These are phyloP conservation scores for Chalciporus chontae DNA, from an alignment of 768 basidiomycete species.

Conservation along the genomic window DNA sequence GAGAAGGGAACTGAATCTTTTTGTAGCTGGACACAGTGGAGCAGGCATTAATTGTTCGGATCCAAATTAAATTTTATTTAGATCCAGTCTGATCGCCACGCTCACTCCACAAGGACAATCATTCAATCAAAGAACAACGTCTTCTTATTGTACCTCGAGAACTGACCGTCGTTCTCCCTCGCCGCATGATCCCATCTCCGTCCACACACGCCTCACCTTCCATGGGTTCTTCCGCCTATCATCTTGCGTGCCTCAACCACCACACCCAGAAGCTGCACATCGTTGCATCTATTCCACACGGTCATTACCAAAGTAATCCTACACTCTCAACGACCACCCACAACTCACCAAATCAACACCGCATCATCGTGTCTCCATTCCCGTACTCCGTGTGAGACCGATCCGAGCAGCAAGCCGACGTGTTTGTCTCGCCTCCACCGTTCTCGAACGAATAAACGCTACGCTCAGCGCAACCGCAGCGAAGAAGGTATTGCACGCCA, in stretches of 20 bases:
- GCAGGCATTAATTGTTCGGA: neutral
- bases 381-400: conserved; percentile 51
- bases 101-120: too few species aligned
- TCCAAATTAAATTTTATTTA: neutral
- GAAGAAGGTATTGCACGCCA: conserved; percentile 79
- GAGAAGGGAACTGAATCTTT: neutral
- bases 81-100: too few species aligned
- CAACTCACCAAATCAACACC: conserved; percentile 3
- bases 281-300: conserved; percentile 1
- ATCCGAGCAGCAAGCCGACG: conserved; percentile 84
- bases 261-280: neutral
- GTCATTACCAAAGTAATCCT: conserved; percentile 3
- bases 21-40: neutral
- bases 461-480: conserved; percentile 61
- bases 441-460: conserved; percentile 64
- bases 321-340: neutral
- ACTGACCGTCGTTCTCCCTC: too few species aligned
- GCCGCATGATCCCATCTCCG: too few species aligned
- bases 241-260: too few species aligned
- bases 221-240: too few species aligned
- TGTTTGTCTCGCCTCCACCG: conserved; percentile 70
- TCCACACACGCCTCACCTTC: too few species aligned
- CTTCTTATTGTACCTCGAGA: too few species aligned
- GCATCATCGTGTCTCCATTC: conserved; percentile 10
- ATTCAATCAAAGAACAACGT: too few species aligned